Evolutionary conservation across 352 stramenopile genomes (phyloP), one percentile per base, ranked within the genome.

Genomic region (Globisporangium cystogenes): DNA sequence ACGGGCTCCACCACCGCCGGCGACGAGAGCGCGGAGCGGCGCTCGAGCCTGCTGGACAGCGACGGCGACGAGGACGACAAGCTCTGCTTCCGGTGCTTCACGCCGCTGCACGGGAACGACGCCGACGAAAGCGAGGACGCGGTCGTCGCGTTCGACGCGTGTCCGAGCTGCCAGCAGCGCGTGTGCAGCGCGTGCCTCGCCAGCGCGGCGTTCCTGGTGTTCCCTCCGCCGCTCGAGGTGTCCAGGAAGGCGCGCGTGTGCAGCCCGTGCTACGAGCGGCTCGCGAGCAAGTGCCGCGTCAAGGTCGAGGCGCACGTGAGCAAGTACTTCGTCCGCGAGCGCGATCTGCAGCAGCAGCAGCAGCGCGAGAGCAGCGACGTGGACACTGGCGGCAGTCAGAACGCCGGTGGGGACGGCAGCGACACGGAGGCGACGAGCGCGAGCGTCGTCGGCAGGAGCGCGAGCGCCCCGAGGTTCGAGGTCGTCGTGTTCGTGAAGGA

Each of bases 271-370:
- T 90, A 90, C 45, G 65, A 81, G 2, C 70, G 76, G 1, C 67
- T 86, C 3, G 64, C 85, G 33, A 68, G 48, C 46, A 84, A 78
- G 46, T 89, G 87, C 64, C 84, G 84, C 29, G 64, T 92, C 29
- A 67, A 67, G 37, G 59, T 91, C 29, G 75, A 84, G 6, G 77
- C 76, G 18, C 77, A 87, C 35, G 74, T 91, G 43, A 64, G 75
- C 44, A 88, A 86, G 24, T 89, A 86, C 59, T 78, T 89, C n/a
- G n/a, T n/a, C 35, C 67, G 76, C 55, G n/a, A n/a, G n/a, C 80
- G 74, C 42, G 70, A 83, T 24, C 41, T 64, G 26, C 61, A 76
- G n/a, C n/a, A n/a, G n/a, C n/a, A n/a, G n/a, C n/a, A n/a, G n/a
- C n/a, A n/a, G 23, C 40, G 35, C 26, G 43, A 63, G 21, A 42